Base-by-base conservation (phyloP, 805 yeast genomes). In the Monosporozyma solicola region DNA sequence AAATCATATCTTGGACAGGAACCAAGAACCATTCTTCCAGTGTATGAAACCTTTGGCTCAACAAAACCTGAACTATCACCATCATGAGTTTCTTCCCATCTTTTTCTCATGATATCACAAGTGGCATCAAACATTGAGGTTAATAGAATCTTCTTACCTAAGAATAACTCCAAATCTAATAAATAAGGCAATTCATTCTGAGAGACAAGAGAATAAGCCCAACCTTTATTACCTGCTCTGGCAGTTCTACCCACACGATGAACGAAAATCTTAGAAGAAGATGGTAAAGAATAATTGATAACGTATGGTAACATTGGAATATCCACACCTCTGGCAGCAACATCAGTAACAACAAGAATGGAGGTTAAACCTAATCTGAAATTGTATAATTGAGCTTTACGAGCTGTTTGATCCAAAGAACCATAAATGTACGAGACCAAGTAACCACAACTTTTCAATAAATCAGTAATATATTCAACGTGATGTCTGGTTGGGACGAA, bases 241-340 rank as follows among this genome's bases (percentile, higher is more conserved):
- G 99, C 99, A 47, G 99, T 94, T 78, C 99, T 84, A 69, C 99
- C 99, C 48, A 94, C 98, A 72, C 99, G 83, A 72, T 94, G 99
- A 53, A 94, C 80, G 70, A 94, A 94, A 54, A 92, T 86, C 70
- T 95, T 94, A 3, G 97, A 89, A 1, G 95, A 84, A 1, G 89
- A 85, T 10, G 98, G 98, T 55, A 94, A 75, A 1, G 96, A 82
- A 69, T 80, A 94, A 68, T 94, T 94, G 60, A 94, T 79, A 51
- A 94, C 99, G 65, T 95, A 91, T 6, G 98, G 96, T 65, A 94
- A 78, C 53, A 94, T 83, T 0, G 99, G 99, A 59, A 94, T 88
- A 80, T 95, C 99, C 56, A 94, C 90, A 83, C 99, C 99, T 75
- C 99, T 84, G 1, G 99, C 99, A 27, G 96, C 96, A 58, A 88